Evolutionary conservation across 768 basidiomycete genomes (phyloP).

Genomic region (Strobilomyces confusus): DNA sequence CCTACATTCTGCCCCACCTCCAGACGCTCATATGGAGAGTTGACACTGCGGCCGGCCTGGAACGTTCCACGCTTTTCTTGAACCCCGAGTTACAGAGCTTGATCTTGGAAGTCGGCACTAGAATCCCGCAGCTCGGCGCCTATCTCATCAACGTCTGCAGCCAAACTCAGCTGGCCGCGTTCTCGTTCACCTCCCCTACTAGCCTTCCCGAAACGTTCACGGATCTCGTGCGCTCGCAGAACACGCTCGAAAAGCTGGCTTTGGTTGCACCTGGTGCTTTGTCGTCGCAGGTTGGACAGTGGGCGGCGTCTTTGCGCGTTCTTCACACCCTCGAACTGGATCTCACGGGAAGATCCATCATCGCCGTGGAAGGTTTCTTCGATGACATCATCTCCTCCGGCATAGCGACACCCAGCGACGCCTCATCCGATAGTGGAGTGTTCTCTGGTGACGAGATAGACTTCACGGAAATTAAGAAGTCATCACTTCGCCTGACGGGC

Average conservation of each 20-base stretch:
- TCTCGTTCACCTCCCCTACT: constrained; percentile 67
- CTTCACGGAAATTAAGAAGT: constrained; percentile 71
- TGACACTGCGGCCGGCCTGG: constrained; percentile 61
- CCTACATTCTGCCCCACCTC: constrained; percentile 67
- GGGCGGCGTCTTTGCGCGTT: constrained; percentile 61
- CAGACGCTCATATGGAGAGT: constrained; percentile 69
- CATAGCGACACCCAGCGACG: constrained; percentile 64
- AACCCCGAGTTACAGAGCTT: constrained; percentile 57
- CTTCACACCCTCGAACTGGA: constrained; percentile 68
- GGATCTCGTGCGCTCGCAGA: constrained; percentile 57
- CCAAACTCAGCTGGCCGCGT: constrained; percentile 58
- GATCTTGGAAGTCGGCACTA: constrained; percentile 57
- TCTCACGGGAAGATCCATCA: constrained; percentile 60
- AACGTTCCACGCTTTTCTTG: constrained; percentile 62
- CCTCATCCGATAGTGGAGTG: constrained; percentile 71
- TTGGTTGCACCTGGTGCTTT: constrained; percentile 75
- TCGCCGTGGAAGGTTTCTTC: constrained; percentile 79
- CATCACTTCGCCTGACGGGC: constrained; percentile 58
- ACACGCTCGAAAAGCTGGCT: constrained; percentile 54
- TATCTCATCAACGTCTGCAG: constrained; percentile 64
- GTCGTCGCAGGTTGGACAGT: constrained; percentile 64
- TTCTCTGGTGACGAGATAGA: constrained; percentile 77
- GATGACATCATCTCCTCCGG: constrained; percentile 67
- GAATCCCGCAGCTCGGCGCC: constrained; percentile 53
- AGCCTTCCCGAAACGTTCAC: constrained; percentile 70